These are phyloP conservation scores for Penstemon newberryi DNA, from an alignment of 257 asterid genomes.

Conservation along the genomic window DNA sequence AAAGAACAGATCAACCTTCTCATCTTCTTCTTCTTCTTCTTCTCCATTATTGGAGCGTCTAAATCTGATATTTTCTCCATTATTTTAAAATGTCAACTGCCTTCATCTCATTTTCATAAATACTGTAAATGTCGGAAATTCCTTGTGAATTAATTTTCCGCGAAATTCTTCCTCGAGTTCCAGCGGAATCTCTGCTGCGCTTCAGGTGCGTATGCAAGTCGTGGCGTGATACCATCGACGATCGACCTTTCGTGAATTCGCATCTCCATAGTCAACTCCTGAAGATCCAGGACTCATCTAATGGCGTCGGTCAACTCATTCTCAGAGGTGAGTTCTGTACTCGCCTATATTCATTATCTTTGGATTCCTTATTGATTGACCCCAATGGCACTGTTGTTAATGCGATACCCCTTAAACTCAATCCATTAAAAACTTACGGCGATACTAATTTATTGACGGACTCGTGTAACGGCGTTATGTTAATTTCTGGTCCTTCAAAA, in stretches of 20 bases:
- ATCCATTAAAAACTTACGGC: neutral
- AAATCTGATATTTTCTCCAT: too few species aligned
- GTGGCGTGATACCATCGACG: conserved; percentile 31
- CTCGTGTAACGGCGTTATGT: conserved; percentile 34
- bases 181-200: conserved; percentile 27
- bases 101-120: too few species aligned
- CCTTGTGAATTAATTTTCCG: conserved; percentile 27
- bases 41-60: too few species aligned
- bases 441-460: conserved; percentile 1
- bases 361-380: conserved; percentile 13
- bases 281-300: conserved; percentile 16
- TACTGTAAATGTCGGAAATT: conserved; percentile 19
- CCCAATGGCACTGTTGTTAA: neutral
- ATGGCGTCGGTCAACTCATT: conserved; percentile 27
- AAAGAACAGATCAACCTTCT: too few species aligned
- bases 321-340: conserved; percentile 31
- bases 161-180: conserved; percentile 31
- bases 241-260: conserved; percentile 24
- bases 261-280: conserved; percentile 31
- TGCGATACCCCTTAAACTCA: neutral
- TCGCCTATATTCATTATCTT: conserved; percentile 20
- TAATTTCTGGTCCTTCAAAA: conserved; percentile 13
- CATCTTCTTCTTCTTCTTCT: too few species aligned
- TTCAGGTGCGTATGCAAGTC: conserved; percentile 30
- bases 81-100: too few species aligned